Conservation (phyloP, 805 yeast species). For the Kazachstania psychrophila region DNA sequence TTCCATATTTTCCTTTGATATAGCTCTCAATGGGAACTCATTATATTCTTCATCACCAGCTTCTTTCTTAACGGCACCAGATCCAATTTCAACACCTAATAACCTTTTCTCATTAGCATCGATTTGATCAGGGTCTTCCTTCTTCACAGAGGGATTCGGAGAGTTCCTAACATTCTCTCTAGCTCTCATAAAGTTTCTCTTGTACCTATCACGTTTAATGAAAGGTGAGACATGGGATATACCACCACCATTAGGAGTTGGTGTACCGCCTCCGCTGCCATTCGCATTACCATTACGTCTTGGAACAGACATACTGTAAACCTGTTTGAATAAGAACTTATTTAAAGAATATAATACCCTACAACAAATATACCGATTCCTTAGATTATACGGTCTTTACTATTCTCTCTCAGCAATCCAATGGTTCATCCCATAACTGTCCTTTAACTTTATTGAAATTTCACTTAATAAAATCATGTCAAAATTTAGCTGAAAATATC, state of each 20-base stretch:
- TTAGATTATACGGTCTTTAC: too few species aligned
- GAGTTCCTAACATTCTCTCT: conserved; percentile 11
- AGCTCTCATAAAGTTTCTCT: conserved; percentile 28
- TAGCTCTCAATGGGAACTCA: conserved; percentile 50
- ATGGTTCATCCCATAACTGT: too few species aligned
- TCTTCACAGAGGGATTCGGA: conserved; percentile 16
- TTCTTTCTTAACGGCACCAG: conserved; percentile 7
- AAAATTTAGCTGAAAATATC: too few species aligned
- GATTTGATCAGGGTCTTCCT: conserved; percentile 26
- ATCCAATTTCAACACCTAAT: conserved; percentile 13
- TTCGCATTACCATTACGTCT: conserved; percentile 8
- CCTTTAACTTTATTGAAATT: too few species aligned
- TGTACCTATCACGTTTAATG: conserved; percentile 30
- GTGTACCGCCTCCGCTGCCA: conserved; percentile 9
- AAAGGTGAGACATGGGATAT: conserved; percentile 26
- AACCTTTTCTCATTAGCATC: conserved; percentile 22
- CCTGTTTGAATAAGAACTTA: too few species aligned
- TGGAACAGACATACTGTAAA: not conserved
- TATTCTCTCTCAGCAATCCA: too few species aligned
- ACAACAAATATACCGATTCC: too few species aligned
- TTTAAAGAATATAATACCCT: too few species aligned
- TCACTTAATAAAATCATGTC: too few species aligned
- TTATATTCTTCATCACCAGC: conserved; percentile 22
- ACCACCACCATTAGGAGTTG: conserved; percentile 6
- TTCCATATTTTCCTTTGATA: conserved; percentile 59